Conservation (phyloP, 768 basidiomycete species). For the Suillus lakei region DNA sequence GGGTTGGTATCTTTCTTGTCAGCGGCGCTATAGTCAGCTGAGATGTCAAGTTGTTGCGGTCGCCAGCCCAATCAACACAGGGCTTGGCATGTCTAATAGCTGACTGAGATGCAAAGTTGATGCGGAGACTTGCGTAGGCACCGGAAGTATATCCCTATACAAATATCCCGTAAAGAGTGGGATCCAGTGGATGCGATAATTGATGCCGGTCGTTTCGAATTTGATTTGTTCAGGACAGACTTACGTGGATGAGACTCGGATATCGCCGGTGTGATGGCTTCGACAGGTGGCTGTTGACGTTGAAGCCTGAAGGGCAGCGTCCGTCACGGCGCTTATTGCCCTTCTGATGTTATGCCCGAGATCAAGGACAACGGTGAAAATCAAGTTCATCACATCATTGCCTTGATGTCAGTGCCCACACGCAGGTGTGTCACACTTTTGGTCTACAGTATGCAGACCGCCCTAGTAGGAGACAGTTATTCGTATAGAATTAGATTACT, state of each 20-base stretch:
- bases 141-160: neutral
- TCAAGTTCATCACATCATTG: neutral
- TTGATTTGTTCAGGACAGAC: too few relatives aligned
- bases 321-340: neutral
- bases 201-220: too few relatives aligned
- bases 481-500: neutral
- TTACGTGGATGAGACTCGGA: neutral
- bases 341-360: neutral
- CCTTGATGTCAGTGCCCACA: neutral
- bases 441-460: neutral
- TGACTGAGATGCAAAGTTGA: neutral
- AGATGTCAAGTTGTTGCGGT: conserved; percentile 21
- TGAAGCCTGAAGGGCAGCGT: neutral
- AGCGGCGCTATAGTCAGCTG: conserved; percentile 19
- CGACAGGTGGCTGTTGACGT: neutral
- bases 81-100: conserved; percentile 25
- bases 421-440: neutral
- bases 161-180: neutral
- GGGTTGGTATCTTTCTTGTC: conserved; percentile 33
- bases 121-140: neutral
- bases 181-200: neutral
- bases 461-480: neutral
- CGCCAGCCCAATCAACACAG: conserved; percentile 28
- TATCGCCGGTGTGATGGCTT: neutral
- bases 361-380: neutral